Percentiles rank a stretch among this genome's conserved stretches.
phyloP scores from a whole-genome alignment of 768 basidiomycete species.

The Naganishia randhawae region DNA sequence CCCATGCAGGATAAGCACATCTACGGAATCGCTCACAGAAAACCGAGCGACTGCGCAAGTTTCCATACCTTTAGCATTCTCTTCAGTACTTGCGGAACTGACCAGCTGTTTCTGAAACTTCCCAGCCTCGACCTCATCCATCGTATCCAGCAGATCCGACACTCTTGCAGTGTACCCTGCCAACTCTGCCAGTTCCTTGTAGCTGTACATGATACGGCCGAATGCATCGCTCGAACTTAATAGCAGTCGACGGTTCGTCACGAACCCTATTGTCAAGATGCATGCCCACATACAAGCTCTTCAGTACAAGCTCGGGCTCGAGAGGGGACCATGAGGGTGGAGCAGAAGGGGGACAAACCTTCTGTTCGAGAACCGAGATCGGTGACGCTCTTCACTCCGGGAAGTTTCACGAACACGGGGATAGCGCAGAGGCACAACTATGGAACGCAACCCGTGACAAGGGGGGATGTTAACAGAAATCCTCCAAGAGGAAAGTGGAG shows the following conservation, averaged over 20 bases:
- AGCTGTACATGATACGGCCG: constrained; percentile 92
- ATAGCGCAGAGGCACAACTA: constrained; percentile 84
- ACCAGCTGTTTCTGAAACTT: constrained; percentile 85
- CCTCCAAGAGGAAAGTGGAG: no score
- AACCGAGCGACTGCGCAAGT: constrained; percentile 43
- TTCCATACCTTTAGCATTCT: constrained; percentile 72
- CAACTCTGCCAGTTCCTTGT: constrained; percentile 92
- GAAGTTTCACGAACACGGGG: constrained; percentile 83
- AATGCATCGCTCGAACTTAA: constrained; percentile 86
- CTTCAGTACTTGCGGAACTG: constrained; percentile 66
- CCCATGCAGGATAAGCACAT: background rate
- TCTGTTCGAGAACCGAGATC: constrained; percentile 88
- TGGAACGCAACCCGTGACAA: no score
- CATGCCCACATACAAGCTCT: no score
- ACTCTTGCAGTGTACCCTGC: constrained; percentile 94
- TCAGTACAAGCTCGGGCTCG: no score
- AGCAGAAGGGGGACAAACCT: constrained; percentile 55
- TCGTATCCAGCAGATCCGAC: constrained; percentile 79
- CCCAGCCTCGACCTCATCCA: constrained; percentile 76
- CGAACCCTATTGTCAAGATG: constrained; percentile 82
- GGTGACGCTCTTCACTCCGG: constrained; percentile 59
- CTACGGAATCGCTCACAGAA: background rate
- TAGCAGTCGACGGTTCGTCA: constrained; percentile 87
- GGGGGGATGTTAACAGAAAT: no score
- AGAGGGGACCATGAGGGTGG: background rate